Base-by-base conservation (phyloP, 2,329 filamentous ascomycete genomes). In the Colletotrichum siamense region DNA sequence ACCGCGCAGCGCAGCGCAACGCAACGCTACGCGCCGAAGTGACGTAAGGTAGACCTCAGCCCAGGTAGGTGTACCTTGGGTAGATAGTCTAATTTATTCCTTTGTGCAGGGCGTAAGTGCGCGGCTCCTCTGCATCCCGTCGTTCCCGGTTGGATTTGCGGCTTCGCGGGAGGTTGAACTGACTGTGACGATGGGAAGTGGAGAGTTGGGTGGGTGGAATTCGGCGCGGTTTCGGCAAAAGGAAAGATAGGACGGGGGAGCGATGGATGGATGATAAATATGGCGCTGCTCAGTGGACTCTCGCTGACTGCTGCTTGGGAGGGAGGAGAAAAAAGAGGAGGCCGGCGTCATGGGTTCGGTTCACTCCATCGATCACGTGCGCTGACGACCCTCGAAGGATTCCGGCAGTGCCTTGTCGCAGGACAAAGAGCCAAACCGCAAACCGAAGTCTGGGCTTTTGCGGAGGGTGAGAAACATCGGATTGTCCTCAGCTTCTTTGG, bases 151-250 rank as follows among this genome's bases (percentile, higher is more conserved):
- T 59, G n/a, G 34, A 24, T 63, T 61, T 57, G 57, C 10, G 30
- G 30, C 39, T 64, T 32, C 26, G 71, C 71, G 18, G 44, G 44
- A 52, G 44, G 44, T 52, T 63, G 59, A 65, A 55, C 57, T 69
- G 70, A 69, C 62, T 52, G 44, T 52, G 73, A 69, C 69, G 73
- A 65, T 52, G 64, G 59, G 9, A 65, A 44, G 73, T 73, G 65
- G 71, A 61, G 64, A 63, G 62, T 26, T 34, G 16, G 61, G 32
- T 32, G n/a, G 61, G 62, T 64, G 63, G 69, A 61, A 65, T 16
- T 74, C 74, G 74, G 74, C 18, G 74, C 74, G 74, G 70, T 74
- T 74, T 76, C 74, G 74, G 74, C 74, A 74, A 73, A 62, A 30
- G 44, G 44, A 52, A 52, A 52, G 44, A 52, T 22, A 52, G 44